These are phyloP conservation scores for Globisporangium rhizosaccharum DNA, from an alignment of 352 stramenopile genomes.

Conservation along the genomic window DNA sequence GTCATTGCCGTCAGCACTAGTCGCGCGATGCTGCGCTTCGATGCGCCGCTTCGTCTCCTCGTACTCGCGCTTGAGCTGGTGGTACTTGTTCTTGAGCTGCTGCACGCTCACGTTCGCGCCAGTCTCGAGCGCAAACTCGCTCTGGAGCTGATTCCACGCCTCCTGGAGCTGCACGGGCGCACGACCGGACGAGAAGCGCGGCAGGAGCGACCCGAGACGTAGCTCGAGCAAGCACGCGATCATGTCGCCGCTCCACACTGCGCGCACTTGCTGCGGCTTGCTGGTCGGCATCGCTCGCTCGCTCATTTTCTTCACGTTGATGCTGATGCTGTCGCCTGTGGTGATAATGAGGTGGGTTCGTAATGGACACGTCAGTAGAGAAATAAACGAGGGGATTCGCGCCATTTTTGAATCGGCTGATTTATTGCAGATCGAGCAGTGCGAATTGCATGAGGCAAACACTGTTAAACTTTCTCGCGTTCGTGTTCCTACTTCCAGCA, in stretches of 20 bases:
- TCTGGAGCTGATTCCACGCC: conserved; percentile 9
- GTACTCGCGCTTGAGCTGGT: conserved; percentile 16
- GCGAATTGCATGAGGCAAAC: too few species aligned
- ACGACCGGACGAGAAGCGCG: conserved; percentile 5
- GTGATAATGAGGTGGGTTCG: too few species aligned
- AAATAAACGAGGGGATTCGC: too few species aligned
- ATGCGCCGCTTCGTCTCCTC: conserved; percentile 1
- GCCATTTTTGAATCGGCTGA: too few species aligned
- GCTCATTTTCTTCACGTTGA: not conserved
- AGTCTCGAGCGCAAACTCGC: conserved; percentile 8
- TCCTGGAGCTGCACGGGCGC: conserved; percentile 9
- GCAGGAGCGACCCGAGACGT: conserved; percentile 5
- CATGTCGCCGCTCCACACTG: conserved; percentile 5
- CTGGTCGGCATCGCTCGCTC: not conserved
- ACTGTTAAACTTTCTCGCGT: too few species aligned
- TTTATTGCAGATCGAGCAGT: too few species aligned
- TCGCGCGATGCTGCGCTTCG: too few species aligned
- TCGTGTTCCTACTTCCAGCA: too few species aligned
- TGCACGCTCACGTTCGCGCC: conserved; percentile 6
- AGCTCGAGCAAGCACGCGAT: conserved; percentile 10
- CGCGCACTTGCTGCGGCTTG: not conserved
- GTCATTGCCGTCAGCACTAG: too few species aligned
- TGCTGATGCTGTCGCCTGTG: not conserved
- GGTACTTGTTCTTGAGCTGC: conserved; percentile 16
- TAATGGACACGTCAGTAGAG: too few species aligned